Conservation (phyloP, 2,329 filamentous ascomycete genomes). For the Alternaria arbusti region DNA sequence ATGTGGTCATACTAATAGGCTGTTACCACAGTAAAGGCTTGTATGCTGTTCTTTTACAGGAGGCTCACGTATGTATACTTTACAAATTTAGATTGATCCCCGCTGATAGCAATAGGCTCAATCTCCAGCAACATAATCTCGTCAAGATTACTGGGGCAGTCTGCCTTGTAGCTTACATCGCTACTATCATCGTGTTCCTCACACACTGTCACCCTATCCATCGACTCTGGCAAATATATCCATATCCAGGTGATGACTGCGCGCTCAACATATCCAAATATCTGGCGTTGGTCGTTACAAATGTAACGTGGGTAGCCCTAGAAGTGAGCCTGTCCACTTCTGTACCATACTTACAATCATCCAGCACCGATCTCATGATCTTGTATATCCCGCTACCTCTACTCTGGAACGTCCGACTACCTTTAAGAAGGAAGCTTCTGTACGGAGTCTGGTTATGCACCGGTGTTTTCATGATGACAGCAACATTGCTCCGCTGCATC, state of each 20-base stretch:
- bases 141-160: constrained; percentile 11
- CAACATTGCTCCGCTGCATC: constrained; percentile 1
- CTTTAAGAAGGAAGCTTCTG: background rate
- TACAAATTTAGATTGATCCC: background rate
- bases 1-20: background rate
- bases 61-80: constrained; percentile 9
- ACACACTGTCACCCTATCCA: constrained; percentile 13
- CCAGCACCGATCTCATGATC: constrained; percentile 6
- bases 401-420: constrained; percentile 1
- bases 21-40: constrained; percentile 9
- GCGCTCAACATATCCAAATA: constrained; percentile 18
- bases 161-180: constrained; percentile 5
- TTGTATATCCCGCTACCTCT: constrained; percentile 3
- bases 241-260: constrained; percentile 14
- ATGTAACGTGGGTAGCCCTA: constrained; percentile 1
- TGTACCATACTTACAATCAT: background rate
- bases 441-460: constrained; percentile 5
- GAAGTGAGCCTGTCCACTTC: background rate
- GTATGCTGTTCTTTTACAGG: constrained; percentile 18
- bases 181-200: constrained; percentile 9
- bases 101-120: constrained; percentile 5
- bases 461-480: constrained; percentile 1
- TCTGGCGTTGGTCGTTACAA: constrained; percentile 9
- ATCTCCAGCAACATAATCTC: constrained; percentile 7
- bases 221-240: constrained; percentile 17